phyloP scores from a whole-genome alignment of 768 basidiomycete species.

The Leccinum uliginosum region DNA sequence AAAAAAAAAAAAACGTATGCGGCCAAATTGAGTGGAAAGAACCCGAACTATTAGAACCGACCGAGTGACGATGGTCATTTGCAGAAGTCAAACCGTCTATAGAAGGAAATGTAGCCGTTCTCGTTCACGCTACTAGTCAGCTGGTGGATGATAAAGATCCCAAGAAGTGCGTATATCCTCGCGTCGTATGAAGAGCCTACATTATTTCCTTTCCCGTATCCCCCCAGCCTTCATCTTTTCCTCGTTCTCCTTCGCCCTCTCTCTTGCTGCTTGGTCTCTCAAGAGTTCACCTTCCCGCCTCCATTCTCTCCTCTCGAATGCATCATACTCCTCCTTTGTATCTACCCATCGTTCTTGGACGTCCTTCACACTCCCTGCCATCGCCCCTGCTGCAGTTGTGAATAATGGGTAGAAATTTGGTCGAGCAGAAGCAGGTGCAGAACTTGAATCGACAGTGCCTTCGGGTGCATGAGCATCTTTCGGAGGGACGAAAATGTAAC shows the following conservation, averaged over 20 bases:
- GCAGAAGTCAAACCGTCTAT: neutral
- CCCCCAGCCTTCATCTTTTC: constrained; percentile 5
- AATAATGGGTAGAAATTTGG: constrained; percentile 70
- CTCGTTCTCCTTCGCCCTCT: constrained; percentile 5
- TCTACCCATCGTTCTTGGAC: constrained; percentile 97
- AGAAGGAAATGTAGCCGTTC: neutral
- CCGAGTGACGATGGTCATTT: neutral
- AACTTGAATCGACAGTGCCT: constrained; percentile 28
- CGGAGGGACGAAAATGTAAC: constrained; percentile 81
- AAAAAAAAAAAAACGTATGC: neutral
- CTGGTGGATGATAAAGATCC: neutral
- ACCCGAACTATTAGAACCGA: neutral
- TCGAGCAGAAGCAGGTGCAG: constrained; percentile 37
- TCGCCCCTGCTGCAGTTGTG: constrained; percentile 55
- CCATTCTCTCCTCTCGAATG: constrained; percentile 76
- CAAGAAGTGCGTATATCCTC: neutral
- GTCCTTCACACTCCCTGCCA: constrained; percentile 58
- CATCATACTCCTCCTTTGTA: constrained; percentile 75
- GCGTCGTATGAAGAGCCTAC: constrained; percentile 1
- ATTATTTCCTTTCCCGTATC: constrained; percentile 28
- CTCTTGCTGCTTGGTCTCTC: constrained; percentile 22
- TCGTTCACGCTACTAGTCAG: neutral
- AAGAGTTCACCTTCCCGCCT: constrained; percentile 59
- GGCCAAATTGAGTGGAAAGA: neutral
- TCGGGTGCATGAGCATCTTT: constrained; percentile 29